Evolutionary conservation across 75 land plant species (phyloP).

Genomic region (Picea glauca): DNA sequence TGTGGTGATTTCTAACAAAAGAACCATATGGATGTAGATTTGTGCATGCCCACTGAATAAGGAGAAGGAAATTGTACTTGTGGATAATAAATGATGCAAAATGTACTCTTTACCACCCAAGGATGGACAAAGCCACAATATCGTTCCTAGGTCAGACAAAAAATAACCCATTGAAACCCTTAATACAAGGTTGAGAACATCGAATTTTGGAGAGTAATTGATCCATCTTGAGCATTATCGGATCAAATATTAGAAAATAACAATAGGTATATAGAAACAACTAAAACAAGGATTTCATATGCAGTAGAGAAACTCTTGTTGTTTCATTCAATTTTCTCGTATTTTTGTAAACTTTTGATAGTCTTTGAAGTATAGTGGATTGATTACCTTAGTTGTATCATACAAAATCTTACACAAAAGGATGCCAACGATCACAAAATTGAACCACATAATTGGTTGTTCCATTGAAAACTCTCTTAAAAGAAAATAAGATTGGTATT

Average conservation of each 20-base stretch:
- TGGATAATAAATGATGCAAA: conserved; percentile 67
- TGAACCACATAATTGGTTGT: too few relatives aligned
- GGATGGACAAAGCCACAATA: conserved; percentile 68
- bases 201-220: too few relatives aligned
- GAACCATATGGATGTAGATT: conserved; percentile 62
- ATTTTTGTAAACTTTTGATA: conserved; percentile 55
- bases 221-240: too few relatives aligned
- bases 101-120: conserved; percentile 91
- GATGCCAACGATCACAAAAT: too few relatives aligned
- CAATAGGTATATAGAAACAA: too few relatives aligned
- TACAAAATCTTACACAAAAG: too few relatives aligned
- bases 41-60: conserved; percentile 69
- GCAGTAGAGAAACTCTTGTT: conserved; percentile 83
- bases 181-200: too few relatives aligned
- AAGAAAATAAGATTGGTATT: too few relatives aligned
- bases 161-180: conserved; percentile 57
- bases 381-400: conserved; percentile 28
- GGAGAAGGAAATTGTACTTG: conserved; percentile 46
- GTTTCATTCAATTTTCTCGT: conserved; percentile 75
- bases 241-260: too few relatives aligned
- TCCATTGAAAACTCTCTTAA: conserved; percentile 2
- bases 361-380: conserved; percentile 38
- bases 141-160: conserved; percentile 70
- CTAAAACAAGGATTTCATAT: conserved; percentile 69
- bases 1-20: too few relatives aligned